These are phyloP conservation scores for Aspergillus carbonarius DNA, from an alignment of 2,329 filamentous ascomycete genomes.

Conservation along the genomic window DNA sequence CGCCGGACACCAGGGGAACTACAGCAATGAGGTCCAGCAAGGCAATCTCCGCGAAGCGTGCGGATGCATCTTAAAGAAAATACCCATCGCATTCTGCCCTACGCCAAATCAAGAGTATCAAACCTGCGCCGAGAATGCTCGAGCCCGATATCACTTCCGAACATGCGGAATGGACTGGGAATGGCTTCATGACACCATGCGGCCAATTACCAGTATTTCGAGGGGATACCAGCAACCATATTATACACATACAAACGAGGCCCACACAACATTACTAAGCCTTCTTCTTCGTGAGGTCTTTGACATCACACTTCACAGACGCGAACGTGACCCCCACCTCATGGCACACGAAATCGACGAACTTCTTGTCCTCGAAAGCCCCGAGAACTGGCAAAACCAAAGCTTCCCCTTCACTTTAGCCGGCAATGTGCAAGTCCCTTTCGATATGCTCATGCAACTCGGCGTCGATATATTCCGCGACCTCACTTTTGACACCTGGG, in stretches of 20 bases:
- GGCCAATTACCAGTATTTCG: constrained; percentile 14
- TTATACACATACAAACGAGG: constrained; percentile 30
- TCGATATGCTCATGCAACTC: constrained; percentile 35
- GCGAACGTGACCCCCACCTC: constrained; percentile 26
- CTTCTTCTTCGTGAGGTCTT: constrained; percentile 36
- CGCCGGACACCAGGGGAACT: not conserved
- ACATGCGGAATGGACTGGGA: constrained; percentile 34
- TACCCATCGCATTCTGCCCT: constrained; percentile 13
- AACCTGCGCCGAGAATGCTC: constrained; percentile 23
- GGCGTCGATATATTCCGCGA: constrained; percentile 41
- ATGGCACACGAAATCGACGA: constrained; percentile 38
- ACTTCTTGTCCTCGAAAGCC: constrained; percentile 29
- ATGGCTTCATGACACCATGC: constrained; percentile 38
- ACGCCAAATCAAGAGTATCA: not conserved
- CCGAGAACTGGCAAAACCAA: constrained; percentile 13
- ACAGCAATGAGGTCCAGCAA: not conserved
- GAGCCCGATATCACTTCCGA: constrained; percentile 28
- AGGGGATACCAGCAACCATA: not conserved
- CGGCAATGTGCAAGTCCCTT: constrained; percentile 39
- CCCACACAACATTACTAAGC: constrained; percentile 34
- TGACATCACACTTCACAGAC: constrained; percentile 36
- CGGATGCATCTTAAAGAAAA: constrained; percentile 3
- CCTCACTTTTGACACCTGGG: constrained; percentile 39
- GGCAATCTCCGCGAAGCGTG: constrained; percentile 6
- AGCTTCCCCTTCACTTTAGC: constrained; percentile 35